phyloP scores from a whole-genome alignment of 108 stramenopile species.

The Hondaea fermentalgiana region DNA sequence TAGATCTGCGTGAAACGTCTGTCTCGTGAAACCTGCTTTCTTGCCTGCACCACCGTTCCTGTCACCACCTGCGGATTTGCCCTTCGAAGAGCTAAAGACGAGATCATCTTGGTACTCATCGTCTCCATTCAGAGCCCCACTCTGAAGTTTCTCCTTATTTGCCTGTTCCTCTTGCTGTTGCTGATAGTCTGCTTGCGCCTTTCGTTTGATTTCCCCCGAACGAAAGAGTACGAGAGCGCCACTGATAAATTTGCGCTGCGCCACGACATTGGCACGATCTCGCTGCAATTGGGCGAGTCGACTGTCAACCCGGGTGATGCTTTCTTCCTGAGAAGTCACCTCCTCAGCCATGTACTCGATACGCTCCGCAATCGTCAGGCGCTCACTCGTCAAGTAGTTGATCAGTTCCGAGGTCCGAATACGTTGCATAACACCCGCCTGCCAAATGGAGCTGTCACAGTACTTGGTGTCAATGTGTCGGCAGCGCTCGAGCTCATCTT shows the following conservation, averaged over 20 bases:
- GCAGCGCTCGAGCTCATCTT: background rate
- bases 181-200: background rate
- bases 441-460: conserved; percentile 1
- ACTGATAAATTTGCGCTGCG: background rate
- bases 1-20: background rate
- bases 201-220: background rate
- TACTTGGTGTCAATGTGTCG: background rate
- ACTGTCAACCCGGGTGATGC: background rate
- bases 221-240: background rate
- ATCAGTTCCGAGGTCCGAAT: background rate
- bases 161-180: background rate
- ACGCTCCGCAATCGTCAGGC: background rate
- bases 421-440: background rate
- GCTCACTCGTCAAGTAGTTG: background rate
- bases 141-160: background rate
- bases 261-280: background rate
- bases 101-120: no score
- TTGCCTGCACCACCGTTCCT: background rate
- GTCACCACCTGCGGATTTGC: background rate
- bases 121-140: no score
- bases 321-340: background rate
- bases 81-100: background rate
- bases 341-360: background rate
- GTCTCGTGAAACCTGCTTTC: background rate
- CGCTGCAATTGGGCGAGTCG: background rate